A percentile compares a stretch with the other conserved stretches of the same genome.
phyloP scores from a whole-genome alignment of 768 basidiomycete species.

The Leccinum boreale region DNA sequence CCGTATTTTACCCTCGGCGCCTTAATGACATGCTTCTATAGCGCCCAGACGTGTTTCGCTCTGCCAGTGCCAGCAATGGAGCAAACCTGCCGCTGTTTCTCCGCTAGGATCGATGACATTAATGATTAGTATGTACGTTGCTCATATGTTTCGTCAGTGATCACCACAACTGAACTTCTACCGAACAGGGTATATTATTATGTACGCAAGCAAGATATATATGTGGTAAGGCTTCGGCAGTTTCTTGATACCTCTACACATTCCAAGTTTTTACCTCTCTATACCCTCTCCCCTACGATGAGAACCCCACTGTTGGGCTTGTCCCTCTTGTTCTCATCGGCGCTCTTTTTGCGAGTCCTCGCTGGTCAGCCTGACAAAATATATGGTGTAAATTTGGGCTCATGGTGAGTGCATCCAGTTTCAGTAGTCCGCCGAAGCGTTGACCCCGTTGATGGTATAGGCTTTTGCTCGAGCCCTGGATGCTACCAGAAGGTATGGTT shows the following conservation, averaged over 20 bases:
- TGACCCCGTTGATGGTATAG: constrained; percentile 34
- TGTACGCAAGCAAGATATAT: constrained; percentile 3
- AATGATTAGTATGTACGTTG: not conserved
- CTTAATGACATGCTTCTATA: too few relatives aligned
- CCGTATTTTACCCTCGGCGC: too few relatives aligned
- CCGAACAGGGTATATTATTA: not conserved
- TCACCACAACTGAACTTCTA: not conserved
- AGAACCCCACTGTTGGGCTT: constrained; percentile 11
- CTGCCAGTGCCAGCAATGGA: too few relatives aligned
- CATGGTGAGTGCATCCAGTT: constrained; percentile 42
- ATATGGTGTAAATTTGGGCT: constrained; percentile 71
- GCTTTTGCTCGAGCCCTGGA: constrained; percentile 80
- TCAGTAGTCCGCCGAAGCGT: not conserved
- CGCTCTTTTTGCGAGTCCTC: constrained; percentile 17
- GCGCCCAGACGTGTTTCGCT: too few relatives aligned
- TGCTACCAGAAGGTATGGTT: constrained; percentile 60
- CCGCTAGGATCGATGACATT: not conserved
- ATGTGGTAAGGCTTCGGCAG: not conserved
- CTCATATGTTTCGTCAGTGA: not conserved
- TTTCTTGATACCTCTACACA: not conserved
- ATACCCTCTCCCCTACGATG: constrained; percentile 14
- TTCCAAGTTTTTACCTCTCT: not conserved
- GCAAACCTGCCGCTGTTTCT: not conserved
- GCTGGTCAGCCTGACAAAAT: constrained; percentile 42
- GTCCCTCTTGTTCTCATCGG: constrained; percentile 13